Conservation (phyloP, 2,329 filamentous ascomycete species). For the Davidsoniella virescens region DNA sequence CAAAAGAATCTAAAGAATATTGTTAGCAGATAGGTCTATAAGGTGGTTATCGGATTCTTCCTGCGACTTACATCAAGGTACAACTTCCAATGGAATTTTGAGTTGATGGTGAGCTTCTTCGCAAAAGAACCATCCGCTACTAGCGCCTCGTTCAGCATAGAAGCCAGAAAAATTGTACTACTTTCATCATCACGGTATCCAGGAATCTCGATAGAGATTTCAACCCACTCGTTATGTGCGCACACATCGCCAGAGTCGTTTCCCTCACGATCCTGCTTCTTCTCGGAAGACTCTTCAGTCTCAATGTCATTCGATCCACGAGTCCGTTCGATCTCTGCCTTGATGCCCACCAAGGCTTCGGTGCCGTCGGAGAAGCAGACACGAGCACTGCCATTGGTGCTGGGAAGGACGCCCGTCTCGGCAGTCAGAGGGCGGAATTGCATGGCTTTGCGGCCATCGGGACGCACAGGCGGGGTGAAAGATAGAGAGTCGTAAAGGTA, state of each 20-base stretch:
- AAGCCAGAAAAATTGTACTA: conserved; percentile 67
- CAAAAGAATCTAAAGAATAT: conserved; percentile 53
- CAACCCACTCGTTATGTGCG: conserved; percentile 58
- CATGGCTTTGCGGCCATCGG: conserved; percentile 64
- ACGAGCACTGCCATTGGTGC: conserved; percentile 79
- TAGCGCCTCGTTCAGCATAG: conserved; percentile 79
- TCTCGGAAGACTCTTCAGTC: conserved; percentile 16
- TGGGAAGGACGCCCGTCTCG: conserved; percentile 77
- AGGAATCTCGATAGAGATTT: conserved; percentile 81
- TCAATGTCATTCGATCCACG: conserved; percentile 16
- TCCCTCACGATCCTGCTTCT: conserved; percentile 23
- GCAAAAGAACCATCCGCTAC: conserved; percentile 54
- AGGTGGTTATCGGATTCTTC: neutral
- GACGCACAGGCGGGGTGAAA: conserved; percentile 68
- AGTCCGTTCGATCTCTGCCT: conserved; percentile 80
- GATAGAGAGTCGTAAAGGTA: conserved; percentile 83
- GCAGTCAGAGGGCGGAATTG: conserved; percentile 86
- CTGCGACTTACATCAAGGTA: conserved; percentile 69
- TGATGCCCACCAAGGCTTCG: conserved; percentile 89
- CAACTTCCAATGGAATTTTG: conserved; percentile 87
- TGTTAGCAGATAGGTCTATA: conserved; percentile 9
- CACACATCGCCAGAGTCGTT: conserved; percentile 20
- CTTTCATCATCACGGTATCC: conserved; percentile 84
- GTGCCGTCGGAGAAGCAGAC: conserved; percentile 92
- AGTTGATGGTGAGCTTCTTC: conserved; percentile 70